Evolutionary conservation across 2,329 filamentous ascomycete genomes (phyloP), one percentile per base, ranked within the genome.

Genomic region (Penicillium sp.): DNA sequence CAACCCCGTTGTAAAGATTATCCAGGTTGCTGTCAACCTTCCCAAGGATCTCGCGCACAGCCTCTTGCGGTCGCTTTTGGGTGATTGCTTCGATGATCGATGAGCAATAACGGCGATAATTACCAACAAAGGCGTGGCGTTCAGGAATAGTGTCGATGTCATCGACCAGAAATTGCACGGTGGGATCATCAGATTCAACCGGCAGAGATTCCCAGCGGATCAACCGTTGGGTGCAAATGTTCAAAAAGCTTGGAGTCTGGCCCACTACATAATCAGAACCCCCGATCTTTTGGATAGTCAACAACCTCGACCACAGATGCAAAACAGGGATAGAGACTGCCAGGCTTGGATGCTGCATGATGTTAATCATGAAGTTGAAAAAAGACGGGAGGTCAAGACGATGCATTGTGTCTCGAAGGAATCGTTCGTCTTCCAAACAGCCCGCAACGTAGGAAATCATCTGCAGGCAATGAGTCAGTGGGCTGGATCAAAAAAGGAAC

Each of bases 131-230:
- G 1, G 88, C 87, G 65, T 98, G 92, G 15, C 88, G 78, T 60
- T 98, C 92, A 0, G 92, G 92, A 13, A 90, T 72, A 0, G 90
- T 96, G 56, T 98, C 92, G 39, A 95, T 93, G 58, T 98, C 92
- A 56, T 96, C 89, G 54, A 88, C 74, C 1, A 98, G 73, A 50
- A 95, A 92, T 8, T 86, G 70, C 41, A 88, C 76, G 0, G 84
- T 89, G 2, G 85, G 75, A 52, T 95, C 82, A 31, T 85, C 77
- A 0, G 82, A 84, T 46, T 94, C 84, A 47, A 90, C 81, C 0
- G 88, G 85, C 2, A 96, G 69, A 46, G 76, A 81, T 62, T 98
- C 92, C 62, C 94, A 98, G 37, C 86, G 82, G 42, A 96, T 75
- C 36, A 96, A 71, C 39, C 93, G 77, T 30, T 83, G 77, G 59